Base-by-base conservation (phyloP, 73 alveolate genomes). In the Paramecium caudatum region DNA sequence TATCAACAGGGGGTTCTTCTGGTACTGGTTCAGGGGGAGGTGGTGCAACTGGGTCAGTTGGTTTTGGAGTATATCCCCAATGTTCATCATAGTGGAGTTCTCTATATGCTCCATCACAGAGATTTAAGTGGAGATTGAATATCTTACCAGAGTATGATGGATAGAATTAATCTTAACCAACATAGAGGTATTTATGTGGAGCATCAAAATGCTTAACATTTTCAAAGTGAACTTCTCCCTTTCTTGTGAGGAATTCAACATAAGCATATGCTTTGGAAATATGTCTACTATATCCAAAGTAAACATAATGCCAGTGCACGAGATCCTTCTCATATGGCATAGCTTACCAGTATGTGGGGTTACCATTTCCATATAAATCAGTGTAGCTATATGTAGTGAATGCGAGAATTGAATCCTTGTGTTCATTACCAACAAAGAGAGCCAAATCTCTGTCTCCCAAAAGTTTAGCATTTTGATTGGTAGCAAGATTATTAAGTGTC, bases 361-460 rank as follows among this genome's bases (percentile, higher is more conserved):
- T 74, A 12, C 88, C 88, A 45, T 23, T 39, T 39, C 88, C 88
- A 23, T 41, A 74, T 10, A 41, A 41, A 19, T 74, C 88, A 21
- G 88, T 3, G 23, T 74, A 74, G 19, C 39, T 74, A 17, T 74
- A 74, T 19, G 88, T 74, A 0, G 88, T 74, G 88, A 74, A 74
- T 21, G 88, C 88, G 7, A 74, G 19, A 1, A 74, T 47, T 41
- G 62, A 41, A 23, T 74, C 88, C 6, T 74, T 74, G 39, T 37
- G 36, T 43, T 37, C 62, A 23, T 43, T 45, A 39, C 88, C 88
- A 0, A 41, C 23, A 19, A 74, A 74, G 16, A 74, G 32, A 21
- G 88, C 88, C 19, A 74, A 37, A 74, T 74, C 88, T 74, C 88
- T 74, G 43, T 74, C 88, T 74, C 88, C 88, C 69, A 74, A 74